Base-by-base conservation (phyloP, 257 asterid species). In the Schizonepeta tenuifolia region DNA sequence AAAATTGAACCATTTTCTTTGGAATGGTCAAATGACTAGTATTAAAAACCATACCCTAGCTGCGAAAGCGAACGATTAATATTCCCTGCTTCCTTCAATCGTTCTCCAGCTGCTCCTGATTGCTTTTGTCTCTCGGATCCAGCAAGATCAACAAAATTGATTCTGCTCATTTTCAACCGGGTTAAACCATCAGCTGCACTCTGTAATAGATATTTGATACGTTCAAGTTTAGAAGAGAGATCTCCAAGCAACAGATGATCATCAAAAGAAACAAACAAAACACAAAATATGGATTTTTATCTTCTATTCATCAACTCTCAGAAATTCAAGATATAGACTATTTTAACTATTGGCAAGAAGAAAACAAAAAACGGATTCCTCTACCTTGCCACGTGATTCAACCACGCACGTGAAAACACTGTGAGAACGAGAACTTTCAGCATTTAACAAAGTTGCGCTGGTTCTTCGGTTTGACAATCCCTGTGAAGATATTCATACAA, bases 371-470 rank as follows among this genome's bases (percentile, higher is more conserved):
- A 68, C 46, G 63, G 69, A 67, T 65, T 33, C 22, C 24, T 70
- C 75, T 88, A 95, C 99, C 98, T 95, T 95, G 89, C 87, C 76
- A 59, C 96, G 97, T 44, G 99, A 95, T 86, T 95, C 98, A 75
- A 95, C 94, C 79, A 95, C 89, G 83, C 98, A 95, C 18, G 99
- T 92, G 82, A 95, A 95, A 57, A 95, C 98, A 57, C 99, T 88
- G 85, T 95, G 99, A 76, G 99, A 95, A 36, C 99, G 92, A 63
- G 99, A 95, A 83, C 99, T 95, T 86, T 95, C 99, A 56, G 98
- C 95, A 79, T 95, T 95, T 72, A 88, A 83, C 78, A 88, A 81
- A 51, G 99, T 95, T 13, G 99, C 93, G 28, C 98, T 89, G 62
- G 91, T 95, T 76, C 91, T 90, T 76, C 99, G 90, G 80, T 95